phyloP scores from a whole-genome alignment of 306 rosid species.

The Dalbergia cultrata region DNA sequence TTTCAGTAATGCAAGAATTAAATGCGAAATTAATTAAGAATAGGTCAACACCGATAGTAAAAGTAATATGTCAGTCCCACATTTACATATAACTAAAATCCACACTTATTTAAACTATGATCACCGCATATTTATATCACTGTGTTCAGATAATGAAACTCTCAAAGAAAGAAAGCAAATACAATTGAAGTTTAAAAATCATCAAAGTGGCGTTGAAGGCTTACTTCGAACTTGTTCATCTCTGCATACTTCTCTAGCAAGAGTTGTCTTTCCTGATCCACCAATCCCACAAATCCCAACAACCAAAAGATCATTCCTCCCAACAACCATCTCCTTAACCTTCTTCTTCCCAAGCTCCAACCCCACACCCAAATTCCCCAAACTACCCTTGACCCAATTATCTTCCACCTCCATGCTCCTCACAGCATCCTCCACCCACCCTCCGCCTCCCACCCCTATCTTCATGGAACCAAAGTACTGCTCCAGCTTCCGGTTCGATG shows the following conservation, averaged over 20 bases:
- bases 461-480: conserved; percentile 66
- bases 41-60: too few relatives aligned
- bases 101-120: too few relatives aligned
- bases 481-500: conserved; percentile 53
- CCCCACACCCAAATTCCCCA: conserved; percentile 59
- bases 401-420: conserved; percentile 66
- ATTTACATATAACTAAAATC: too few relatives aligned
- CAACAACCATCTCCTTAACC: conserved; percentile 68
- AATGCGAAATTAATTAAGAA: too few relatives aligned
- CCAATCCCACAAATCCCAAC: conserved; percentile 87
- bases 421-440: conserved; percentile 78
- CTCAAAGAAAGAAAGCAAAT: background rate
- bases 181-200: background rate
- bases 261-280: conserved; percentile 95
- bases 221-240: conserved; percentile 80
- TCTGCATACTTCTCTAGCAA: conserved; percentile 74
- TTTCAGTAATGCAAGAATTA: too few relatives aligned
- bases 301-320: conserved; percentile 55
- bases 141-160: too few relatives aligned
- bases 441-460: conserved; percentile 68
- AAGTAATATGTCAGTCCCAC: too few relatives aligned
- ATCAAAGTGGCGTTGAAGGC: conserved; percentile 26
- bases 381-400: conserved; percentile 49
- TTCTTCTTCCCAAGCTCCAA: conserved; percentile 71
- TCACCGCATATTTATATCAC: too few relatives aligned